Base-by-base conservation (phyloP, 1,284 basidiomycete species). In the Puccinia polysora region DNA sequence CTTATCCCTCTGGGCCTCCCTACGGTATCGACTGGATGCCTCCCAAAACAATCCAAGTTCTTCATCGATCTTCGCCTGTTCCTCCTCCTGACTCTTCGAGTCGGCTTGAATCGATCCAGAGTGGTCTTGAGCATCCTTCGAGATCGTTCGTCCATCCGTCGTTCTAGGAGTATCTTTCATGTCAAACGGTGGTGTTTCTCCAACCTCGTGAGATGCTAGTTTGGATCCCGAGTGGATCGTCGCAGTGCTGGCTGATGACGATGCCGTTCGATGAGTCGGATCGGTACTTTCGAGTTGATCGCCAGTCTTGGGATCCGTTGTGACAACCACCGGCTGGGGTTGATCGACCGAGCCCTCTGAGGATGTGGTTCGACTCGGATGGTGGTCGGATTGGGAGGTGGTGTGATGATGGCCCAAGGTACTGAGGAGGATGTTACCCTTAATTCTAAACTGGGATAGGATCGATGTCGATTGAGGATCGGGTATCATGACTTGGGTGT, bases 401-500 rank as follows among this genome's bases (percentile, higher is more conserved):
- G 14, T 38, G 20, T 34, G 14, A n/a, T n/a, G n/a, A 50, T 69
- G 55, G 25, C 68, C 68, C 14, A 71, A 58, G 23, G 55, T 58
- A 34, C 43, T 59, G 47, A 71, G 68, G 28, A 71, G 47, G 15
- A 38, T 63, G 45, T 71, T 58, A 5, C 68, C 68, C 23, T 71
- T 36, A 4, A n/a, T 25, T 60, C 47, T 60, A 25, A 71, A 71
- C 32, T 71, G 30, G 8, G 68, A 71, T 5, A 71, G 58, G 2
- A 60, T 28, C 4, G 68, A 62, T 18, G n/a, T 62, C 1, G 68
- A 71, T 38, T 53, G 47, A 6, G 68, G 68, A 23, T 71, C 25
- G 1, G 68, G 68, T 5, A 71, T 53, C 68, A 71, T 71, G 2
- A 71, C 58, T 49, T 71, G 68, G 30, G 68, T 71, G 40, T 71